These are phyloP conservation scores for Fusarium nygamai DNA, from an alignment of 2,329 filamentous ascomycete genomes.

Conservation along the genomic window DNA sequence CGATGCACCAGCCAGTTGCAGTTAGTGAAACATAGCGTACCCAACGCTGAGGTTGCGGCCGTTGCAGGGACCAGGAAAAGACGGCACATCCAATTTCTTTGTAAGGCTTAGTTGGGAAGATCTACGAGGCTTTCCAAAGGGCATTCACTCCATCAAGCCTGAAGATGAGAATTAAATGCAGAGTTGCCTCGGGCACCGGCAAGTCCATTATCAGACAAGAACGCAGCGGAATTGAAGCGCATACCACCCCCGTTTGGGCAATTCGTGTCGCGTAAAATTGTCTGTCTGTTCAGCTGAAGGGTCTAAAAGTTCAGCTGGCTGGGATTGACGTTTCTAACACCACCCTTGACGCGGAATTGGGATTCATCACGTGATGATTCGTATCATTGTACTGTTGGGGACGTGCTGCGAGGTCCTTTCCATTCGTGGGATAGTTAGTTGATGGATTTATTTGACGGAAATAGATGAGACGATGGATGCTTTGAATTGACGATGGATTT, in stretches of 20 bases:
- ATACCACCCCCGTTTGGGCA: conserved; percentile 22
- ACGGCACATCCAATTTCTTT: background rate
- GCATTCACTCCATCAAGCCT: background rate
- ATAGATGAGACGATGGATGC: conserved; percentile 4
- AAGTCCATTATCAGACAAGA: background rate
- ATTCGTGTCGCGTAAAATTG: conserved; percentile 21
- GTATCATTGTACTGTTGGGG: background rate
- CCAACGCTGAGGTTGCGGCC: background rate
- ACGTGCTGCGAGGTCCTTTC: background rate
- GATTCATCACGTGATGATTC: background rate
- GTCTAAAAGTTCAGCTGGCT: conserved; percentile 15
- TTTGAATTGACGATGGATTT: background rate
- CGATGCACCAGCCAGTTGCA: background rate
- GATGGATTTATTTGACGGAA: background rate
- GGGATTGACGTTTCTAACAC: background rate
- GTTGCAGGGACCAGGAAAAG: conserved; percentile 12
- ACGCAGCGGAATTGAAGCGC: conserved; percentile 26
- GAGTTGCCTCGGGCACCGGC: background rate
- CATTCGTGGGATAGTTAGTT: conserved; percentile 7
- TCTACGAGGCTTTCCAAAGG: conserved; percentile 5
- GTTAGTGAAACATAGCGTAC: conserved; percentile 14
- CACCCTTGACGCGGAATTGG: conserved; percentile 3
- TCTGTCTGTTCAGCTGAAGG: conserved; percentile 28
- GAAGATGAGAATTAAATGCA: background rate
- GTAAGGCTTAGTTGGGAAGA: conserved; percentile 3